These are phyloP conservation scores for Syzygium grande DNA, from an alignment of 345 rosid genomes.

Conservation along the genomic window DNA sequence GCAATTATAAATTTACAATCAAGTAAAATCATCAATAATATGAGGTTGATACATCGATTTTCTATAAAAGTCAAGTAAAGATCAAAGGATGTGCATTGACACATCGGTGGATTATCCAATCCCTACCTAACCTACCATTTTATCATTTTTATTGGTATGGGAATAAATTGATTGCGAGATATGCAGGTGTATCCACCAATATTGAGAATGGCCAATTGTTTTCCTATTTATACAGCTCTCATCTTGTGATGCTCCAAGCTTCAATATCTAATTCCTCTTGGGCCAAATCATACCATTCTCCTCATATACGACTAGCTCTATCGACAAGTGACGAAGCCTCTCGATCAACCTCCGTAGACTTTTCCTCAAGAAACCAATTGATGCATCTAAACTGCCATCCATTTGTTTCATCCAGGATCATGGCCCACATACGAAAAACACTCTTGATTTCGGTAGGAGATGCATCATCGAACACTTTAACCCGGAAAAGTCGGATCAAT, in stretches of 20 bases:
- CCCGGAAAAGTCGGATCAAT: not conserved
- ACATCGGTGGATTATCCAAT: not conserved
- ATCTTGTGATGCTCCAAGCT: not conserved
- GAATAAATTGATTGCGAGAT: not conserved
- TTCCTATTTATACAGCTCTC: not conserved
- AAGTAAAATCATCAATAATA: not conserved
- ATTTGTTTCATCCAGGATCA: not conserved
- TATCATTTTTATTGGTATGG: not conserved
- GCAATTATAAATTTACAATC: not conserved
- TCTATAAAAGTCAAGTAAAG: not conserved
- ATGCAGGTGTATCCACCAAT: not conserved
- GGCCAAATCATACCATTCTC: not conserved
- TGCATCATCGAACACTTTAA: not conserved
- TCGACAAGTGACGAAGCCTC: not conserved
- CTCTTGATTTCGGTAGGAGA: not conserved
- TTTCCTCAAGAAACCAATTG: not conserved
- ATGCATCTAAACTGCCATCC: not conserved
- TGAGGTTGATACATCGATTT: not conserved
- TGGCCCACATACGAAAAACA: not conserved
- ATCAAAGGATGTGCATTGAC: not conserved
- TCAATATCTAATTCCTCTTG: not conserved
- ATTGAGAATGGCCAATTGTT: not conserved
- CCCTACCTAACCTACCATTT: not conserved
- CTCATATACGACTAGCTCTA: not conserved
- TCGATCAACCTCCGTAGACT: not conserved